These are phyloP conservation scores for Candida pseudoviswanathii DNA, from an alignment of 1,139 yeast genomes.

Conservation along the genomic window DNA sequence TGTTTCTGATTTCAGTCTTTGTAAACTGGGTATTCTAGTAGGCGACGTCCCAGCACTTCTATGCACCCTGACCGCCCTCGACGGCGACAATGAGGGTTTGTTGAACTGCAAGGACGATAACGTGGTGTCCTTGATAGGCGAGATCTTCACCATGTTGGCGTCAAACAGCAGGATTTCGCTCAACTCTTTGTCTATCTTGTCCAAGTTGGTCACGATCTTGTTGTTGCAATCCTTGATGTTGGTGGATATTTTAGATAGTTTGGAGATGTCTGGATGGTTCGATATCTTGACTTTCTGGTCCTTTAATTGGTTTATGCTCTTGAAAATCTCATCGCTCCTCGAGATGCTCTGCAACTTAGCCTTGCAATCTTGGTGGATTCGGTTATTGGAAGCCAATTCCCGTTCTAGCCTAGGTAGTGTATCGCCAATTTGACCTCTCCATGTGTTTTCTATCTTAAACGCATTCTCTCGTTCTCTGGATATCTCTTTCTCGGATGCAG, in stretches of 20 bases:
- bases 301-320: constrained; percentile 4
- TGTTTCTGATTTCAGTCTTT: constrained; percentile 10
- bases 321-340: constrained; percentile 3
- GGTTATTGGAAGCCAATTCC: constrained; percentile 1
- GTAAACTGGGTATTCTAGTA: constrained; percentile 13
- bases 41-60: constrained; percentile 7
- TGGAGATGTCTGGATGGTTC: constrained; percentile 7
- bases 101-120: background rate
- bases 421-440: constrained; percentile 8
- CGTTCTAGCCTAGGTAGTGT: constrained; percentile 9
- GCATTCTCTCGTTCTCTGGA: constrained; percentile 9
- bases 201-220: constrained; percentile 7
- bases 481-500: constrained; percentile 7
- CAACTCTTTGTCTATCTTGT: constrained; percentile 12
- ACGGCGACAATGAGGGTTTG: constrained; percentile 3
- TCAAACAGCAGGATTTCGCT: constrained; percentile 15
- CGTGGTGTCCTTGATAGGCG: constrained; percentile 11
- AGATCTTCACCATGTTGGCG: constrained; percentile 14
- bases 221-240: constrained; percentile 6
- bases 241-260: constrained; percentile 9
- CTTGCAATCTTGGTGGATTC: constrained; percentile 10
- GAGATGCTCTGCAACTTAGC: constrained; percentile 6
- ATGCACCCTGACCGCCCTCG: background rate
- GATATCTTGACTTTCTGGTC: constrained; percentile 3
- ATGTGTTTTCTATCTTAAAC: constrained; percentile 8